phyloP scores from a whole-genome alignment of 345 rosid genomes.

The Eucalyptus lansdowneana region DNA sequence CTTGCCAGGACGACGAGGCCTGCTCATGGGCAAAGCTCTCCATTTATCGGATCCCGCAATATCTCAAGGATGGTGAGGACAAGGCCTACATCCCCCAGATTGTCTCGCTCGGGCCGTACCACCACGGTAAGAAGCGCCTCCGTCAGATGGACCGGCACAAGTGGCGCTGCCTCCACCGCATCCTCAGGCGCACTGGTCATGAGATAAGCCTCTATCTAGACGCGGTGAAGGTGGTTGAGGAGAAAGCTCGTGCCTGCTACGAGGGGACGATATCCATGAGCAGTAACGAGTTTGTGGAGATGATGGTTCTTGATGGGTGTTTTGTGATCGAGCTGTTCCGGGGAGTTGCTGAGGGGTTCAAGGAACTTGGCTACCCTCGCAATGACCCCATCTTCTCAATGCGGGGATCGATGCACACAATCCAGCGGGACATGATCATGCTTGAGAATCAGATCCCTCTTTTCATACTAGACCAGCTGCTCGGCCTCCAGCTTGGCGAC shows the following conservation, averaged over 20 bases:
- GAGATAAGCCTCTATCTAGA: conserved; percentile 47
- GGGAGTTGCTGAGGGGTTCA: conserved; percentile 67
- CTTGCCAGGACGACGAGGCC: conserved; percentile 45
- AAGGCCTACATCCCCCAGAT: conserved; percentile 70
- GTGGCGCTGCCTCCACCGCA: conserved; percentile 62
- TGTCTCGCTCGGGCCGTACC: conserved; percentile 77
- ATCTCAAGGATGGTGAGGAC: conserved; percentile 57
- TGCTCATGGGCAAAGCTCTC: conserved; percentile 48
- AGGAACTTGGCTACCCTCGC: conserved; percentile 50
- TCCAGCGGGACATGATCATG: conserved; percentile 88
- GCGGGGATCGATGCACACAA: conserved; percentile 88
- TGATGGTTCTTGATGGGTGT: conserved; percentile 85
- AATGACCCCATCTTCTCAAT: conserved; percentile 77
- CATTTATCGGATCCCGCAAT: conserved; percentile 48
- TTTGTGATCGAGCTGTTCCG: conserved; percentile 70
- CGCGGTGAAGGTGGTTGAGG: conserved; percentile 54
- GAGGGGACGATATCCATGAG: conserved; percentile 40
- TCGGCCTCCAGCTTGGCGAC: conserved; percentile 52
- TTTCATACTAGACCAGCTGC: conserved; percentile 47
- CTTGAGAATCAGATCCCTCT: conserved; percentile 79
- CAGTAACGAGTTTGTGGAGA: conserved; percentile 71
- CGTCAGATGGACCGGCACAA: conserved; percentile 74
- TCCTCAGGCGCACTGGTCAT: conserved; percentile 48
- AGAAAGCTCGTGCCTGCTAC: conserved; percentile 53
- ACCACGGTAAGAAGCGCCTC: conserved; percentile 57